Evolutionary conservation across 345 rosid species (phyloP), one percentile per base, ranked within the genome.

Genomic region (Brassica carinata): DNA sequence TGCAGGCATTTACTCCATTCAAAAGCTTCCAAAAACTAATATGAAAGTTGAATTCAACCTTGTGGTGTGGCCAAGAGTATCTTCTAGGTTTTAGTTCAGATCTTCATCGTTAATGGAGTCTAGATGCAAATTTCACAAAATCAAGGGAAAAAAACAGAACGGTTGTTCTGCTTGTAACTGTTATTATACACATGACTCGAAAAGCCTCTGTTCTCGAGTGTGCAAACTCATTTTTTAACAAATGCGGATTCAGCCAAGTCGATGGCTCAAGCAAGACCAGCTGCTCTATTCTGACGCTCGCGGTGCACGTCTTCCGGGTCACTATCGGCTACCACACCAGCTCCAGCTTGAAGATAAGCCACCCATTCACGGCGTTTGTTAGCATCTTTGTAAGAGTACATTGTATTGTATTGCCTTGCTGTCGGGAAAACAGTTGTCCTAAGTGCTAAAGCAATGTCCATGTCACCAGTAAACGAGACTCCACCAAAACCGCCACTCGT

Each of bases 401-500:
- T 90, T 7, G 98, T 93, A 77, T 95, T 88, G 48, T 70, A 83
- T 3, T 85, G 87, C 3, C 83, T 23, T 26, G 87, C 91, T 0
- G 98, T 90, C 0, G 95, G 90, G 86, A 95, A 93, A 15, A 95
- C 89, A 1, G 93, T 89, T 0, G 99, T 95, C 74, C 98, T 84
- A 1, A 93, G 90, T 36, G 90, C 83, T 75, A 95, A 75, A 0
- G 98, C 96, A 10, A 95, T 87, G 86, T 95, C 98, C 97, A 93
- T 85, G 72, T 90, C 92, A 0, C 99, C 97, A 0, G 86, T 81
- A 73, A 90, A 95, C 4, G 99, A 95, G 11, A 95, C 18, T 7
- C 87, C 90, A 1, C 97, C 97, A 1, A 95, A 87, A 7, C 99
- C 98, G 0, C 99, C 98, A n/a, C 97, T 84, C 63, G 48, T 95